Conservation (phyloP, 2,329 filamentous ascomycete genomes). For the Colletotrichum paranaense region DNA sequence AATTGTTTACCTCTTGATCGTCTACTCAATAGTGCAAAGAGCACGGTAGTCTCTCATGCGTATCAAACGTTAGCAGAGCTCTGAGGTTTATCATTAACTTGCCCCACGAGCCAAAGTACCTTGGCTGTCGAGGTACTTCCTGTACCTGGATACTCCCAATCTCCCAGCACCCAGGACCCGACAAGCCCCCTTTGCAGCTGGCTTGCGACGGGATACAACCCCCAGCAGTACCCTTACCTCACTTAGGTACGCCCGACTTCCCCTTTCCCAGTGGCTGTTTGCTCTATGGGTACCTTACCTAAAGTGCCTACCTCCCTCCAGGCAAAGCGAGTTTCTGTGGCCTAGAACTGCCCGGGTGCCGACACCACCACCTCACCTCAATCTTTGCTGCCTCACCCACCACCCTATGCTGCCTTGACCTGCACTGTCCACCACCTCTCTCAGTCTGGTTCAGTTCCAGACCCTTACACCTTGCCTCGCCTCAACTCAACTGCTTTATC, state of each 20-base stretch:
- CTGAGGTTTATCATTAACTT: neutral
- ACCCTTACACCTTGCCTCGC: slow-evolving; percentile 34
- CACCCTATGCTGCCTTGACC: slow-evolving; percentile 7
- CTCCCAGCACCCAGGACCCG: neutral
- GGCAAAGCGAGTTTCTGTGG: slow-evolving; percentile 15
- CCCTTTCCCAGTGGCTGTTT: slow-evolving; percentile 5
- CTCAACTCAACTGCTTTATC: slow-evolving; percentile 36
- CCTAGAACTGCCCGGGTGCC: slow-evolving; percentile 16
- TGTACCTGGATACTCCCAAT: neutral
- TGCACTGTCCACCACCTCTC: slow-evolving; percentile 28
- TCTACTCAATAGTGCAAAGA: neutral
- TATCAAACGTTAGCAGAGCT: neutral
- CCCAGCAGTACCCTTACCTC: neutral
- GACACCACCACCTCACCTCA: slow-evolving; percentile 23
- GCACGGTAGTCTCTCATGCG: neutral
- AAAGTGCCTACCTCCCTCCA: neutral
- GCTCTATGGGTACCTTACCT: neutral
- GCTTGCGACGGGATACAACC: neutral
- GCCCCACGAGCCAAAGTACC: neutral
- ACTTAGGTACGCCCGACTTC: neutral
- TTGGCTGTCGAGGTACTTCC: neutral
- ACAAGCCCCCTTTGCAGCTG: neutral
- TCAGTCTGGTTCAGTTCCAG: slow-evolving; percentile 34
- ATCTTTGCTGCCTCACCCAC: slow-evolving; percentile 19
- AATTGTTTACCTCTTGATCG: neutral